phyloP scores from a whole-genome alignment of 768 basidiomycete species.

The Suillus decipiens region DNA sequence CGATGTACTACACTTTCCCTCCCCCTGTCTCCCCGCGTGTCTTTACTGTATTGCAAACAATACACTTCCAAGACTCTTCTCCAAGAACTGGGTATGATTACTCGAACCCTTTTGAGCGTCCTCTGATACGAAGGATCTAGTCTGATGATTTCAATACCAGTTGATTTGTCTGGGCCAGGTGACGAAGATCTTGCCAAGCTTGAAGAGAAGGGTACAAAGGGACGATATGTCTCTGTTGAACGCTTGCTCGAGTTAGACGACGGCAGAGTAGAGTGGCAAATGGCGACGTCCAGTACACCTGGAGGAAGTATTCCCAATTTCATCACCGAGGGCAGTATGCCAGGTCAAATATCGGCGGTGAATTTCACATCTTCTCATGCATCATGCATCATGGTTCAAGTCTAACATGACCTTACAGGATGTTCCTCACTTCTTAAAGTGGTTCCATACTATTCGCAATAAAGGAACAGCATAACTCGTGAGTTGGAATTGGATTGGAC shows the following conservation, averaged over 20 bases:
- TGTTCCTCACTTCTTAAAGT: slow-evolving; percentile 70
- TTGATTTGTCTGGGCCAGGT: slow-evolving; percentile 55
- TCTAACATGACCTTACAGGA: slow-evolving; percentile 45
- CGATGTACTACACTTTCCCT: slow-evolving; percentile 69
- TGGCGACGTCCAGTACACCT: slow-evolving; percentile 76
- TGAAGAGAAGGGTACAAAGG: slow-evolving; percentile 65
- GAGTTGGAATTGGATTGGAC: background rate
- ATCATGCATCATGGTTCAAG: background rate
- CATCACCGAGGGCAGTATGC: slow-evolving; percentile 60
- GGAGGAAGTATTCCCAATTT: slow-evolving; percentile 71
- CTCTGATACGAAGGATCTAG: slow-evolving; percentile 17
- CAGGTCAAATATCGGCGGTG: slow-evolving; percentile 64
- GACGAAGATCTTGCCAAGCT: slow-evolving; percentile 59
- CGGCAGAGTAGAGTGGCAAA: slow-evolving; percentile 73
- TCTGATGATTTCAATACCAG: slow-evolving; percentile 59
- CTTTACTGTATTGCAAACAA: slow-evolving; percentile 75
- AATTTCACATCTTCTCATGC: background rate
- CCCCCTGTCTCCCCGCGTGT: slow-evolving; percentile 72
- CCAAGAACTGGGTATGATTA: slow-evolving; percentile 60
- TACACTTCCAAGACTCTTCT: slow-evolving; percentile 47
- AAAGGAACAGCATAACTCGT: slow-evolving; percentile 8
- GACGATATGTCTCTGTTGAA: slow-evolving; percentile 72
- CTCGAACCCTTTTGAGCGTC: background rate
- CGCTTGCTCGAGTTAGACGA: slow-evolving; percentile 59
- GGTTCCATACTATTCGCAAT: slow-evolving; percentile 48